A percentile compares a stretch with the other conserved stretches of the same genome.
phyloP scores from a whole-genome alignment of 108 stramenopile species.

The Skeletonema tropicum region DNA sequence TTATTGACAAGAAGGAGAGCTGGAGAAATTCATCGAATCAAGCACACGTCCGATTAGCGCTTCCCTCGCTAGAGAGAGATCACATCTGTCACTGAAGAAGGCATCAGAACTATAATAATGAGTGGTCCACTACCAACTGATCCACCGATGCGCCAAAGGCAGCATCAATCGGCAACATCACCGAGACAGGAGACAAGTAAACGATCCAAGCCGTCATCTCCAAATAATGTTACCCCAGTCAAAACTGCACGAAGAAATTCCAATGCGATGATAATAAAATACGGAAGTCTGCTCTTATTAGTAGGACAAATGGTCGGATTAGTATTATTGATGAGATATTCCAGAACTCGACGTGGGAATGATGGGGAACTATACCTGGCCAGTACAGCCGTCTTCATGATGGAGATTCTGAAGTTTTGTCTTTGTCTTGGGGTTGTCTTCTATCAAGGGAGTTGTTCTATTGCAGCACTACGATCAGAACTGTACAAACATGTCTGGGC shows the following conservation, averaged over 20 bases:
- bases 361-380: slow-evolving; percentile 77
- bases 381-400: slow-evolving; percentile 84
- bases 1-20: too few relatives aligned
- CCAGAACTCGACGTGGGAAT: slow-evolving; percentile 55
- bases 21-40: too few relatives aligned
- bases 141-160: not conserved
- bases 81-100: not conserved
- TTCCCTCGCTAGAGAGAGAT: too few relatives aligned
- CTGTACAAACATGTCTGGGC: slow-evolving; percentile 38
- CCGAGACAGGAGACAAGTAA: not conserved
- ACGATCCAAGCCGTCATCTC: not conserved
- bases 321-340: slow-evolving; percentile 83
- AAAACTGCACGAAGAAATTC: not conserved
- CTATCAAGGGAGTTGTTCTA: slow-evolving; percentile 47
- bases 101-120: not conserved
- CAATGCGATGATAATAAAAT: slow-evolving; percentile 61
- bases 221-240: not conserved
- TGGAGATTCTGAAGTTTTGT: slow-evolving; percentile 78
- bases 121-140: not conserved
- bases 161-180: not conserved
- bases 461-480: slow-evolving; percentile 18
- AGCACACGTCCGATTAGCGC: too few relatives aligned
- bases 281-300: slow-evolving; percentile 76
- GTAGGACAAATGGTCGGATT: slow-evolving; percentile 91
- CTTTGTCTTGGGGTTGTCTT: slow-evolving; percentile 73